These are phyloP conservation scores for Nadsonia starkeyi-henricii DNA, from an alignment of 1,139 yeast genomes.

Conservation along the genomic window DNA sequence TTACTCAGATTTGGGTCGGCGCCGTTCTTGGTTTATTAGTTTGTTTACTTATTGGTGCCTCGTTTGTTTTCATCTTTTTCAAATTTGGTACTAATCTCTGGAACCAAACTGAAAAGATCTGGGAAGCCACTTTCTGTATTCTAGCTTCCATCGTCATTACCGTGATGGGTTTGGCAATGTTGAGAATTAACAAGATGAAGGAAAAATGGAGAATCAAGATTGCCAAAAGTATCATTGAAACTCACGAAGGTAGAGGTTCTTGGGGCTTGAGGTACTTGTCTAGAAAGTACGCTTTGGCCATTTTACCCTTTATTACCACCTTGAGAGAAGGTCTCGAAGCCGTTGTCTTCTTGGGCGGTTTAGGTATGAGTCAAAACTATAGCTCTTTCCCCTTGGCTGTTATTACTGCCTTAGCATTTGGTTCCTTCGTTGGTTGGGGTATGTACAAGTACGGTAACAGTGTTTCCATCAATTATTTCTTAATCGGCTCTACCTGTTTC, in stretches of 20 bases:
- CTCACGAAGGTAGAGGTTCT: conserved; percentile 15
- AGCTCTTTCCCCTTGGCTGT: conserved; percentile 73
- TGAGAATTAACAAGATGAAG: conserved; percentile 75
- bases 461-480: conserved; percentile 57
- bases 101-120: conserved; percentile 68
- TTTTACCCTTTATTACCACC: conserved; percentile 71
- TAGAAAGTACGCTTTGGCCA: conserved; percentile 59
- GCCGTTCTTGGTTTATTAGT: conserved; percentile 55
- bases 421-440: conserved; percentile 47
- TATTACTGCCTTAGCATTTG: conserved; percentile 61
- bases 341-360: conserved; percentile 82
- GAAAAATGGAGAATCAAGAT: conserved; percentile 74
- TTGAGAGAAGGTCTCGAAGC: conserved; percentile 89
- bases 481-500: conserved; percentile 67
- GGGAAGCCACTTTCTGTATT: conserved; percentile 86
- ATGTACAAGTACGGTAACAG: conserved; percentile 62
- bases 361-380: conserved; percentile 37
- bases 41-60: conserved; percentile 62
- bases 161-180: conserved; percentile 76
- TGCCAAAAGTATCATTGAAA: conserved; percentile 34
- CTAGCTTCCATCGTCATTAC: conserved; percentile 72
- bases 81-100: conserved; percentile 67
- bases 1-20: conserved; percentile 75
- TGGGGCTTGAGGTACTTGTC: conserved; percentile 19
- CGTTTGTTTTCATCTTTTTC: conserved; percentile 64